Evolutionary conservation across 2,329 filamentous ascomycete genomes (phyloP), one percentile per base, ranked within the genome.

Genomic region (Bipolaris oryzae): DNA sequence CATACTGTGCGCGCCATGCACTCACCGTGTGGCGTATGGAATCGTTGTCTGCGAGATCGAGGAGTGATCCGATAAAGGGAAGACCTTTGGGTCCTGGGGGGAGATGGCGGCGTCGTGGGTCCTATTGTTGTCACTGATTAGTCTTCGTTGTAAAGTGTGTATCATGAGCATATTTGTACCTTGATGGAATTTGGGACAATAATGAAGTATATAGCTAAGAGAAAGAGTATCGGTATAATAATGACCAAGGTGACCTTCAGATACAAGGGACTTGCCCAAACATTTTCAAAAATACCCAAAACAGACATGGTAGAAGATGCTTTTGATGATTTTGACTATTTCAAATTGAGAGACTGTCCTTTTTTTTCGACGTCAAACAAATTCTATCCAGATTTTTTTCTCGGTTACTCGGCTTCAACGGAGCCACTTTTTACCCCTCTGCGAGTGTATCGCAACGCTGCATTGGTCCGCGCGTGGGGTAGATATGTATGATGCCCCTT

Each of bases 21-120:
- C 66, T 62, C 2, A 73, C 72, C 60, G 76, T 74, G 18, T 58
- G 51, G 13, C 70, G 67, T 3, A 71, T 68, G 11, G 58, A 47
- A 45, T 78, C 75, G 5, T 69, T 69, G 33, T 77, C 72, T 15
- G 68, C 64, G 2, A 78, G 68, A 42, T 77, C 74, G 38, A 76
- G 61, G 31, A 77, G 67, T 49, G 76, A 77, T 0, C 77, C 77
- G 2, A 79, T 65, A 37, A 79, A 74, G 2, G 77, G 77, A 2
- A 77, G 68, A 1, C 76, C 77, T 50, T 42, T 44, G 48, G 39
- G 39, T 44, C 48, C 48, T 37, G 48, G 38, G 13, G 39, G 38
- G n/a, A 50, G 28, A 10, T 48, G 20, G 15, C 15, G 45, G 10
- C 45, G 45, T 31, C 73, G 67, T 2, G 63, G 50, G 35, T 76